Base-by-base conservation (phyloP, 106 monocot species). In the Dactylorhiza incarnata region DNA sequence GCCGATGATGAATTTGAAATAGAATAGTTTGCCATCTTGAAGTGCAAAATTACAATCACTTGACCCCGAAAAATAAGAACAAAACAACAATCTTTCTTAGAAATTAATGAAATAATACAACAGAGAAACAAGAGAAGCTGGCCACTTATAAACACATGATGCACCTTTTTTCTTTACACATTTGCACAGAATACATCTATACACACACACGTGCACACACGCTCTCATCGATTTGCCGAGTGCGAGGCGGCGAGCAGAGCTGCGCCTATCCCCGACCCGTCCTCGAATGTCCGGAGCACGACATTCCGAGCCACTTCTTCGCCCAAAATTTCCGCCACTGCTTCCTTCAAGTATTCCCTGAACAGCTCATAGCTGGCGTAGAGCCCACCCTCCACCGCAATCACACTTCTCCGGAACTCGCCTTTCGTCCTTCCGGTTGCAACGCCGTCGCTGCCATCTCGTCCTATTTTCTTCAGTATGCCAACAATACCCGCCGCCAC, bases 401-500 rank as follows among this genome's bases (percentile, higher is more conserved):
- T 82, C n/a, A 94, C 89, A 3, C 91, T 88, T 76, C 91, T 85
- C 67, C 72, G 85, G 2, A 80, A 23, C 49, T 79, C 83, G 24
- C 82, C 73, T 75, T 73, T 84, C 3, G 75, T 53, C 73, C 87
- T 79, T 3, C 91, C 87, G 11, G 86, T 83, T 2, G 81, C 80
- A 77, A 86, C 78, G 0, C 81, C 87, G 45, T 84, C 84, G 23
- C 89, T 94, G 7, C 93, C 94, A 77, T 99, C 99, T 74, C 94
- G 83, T 9, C 99, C 91, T 22, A 99, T 86, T 68, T 99, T 99
- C 79, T 92, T 99, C 71, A 99, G 48, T 82, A 94, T 99, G 7
- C 99, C 94, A 11, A 92, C 99, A 43, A 99, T 92, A n/a, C 99
- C 99, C 9, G 99, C 89, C 10, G 94, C 94, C 23, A 80, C 89